Evolutionary conservation across 2,329 filamentous ascomycete genomes (phyloP), one percentile per base, ranked within the genome.

Genomic region (Mycogone perniciosa): DNA sequence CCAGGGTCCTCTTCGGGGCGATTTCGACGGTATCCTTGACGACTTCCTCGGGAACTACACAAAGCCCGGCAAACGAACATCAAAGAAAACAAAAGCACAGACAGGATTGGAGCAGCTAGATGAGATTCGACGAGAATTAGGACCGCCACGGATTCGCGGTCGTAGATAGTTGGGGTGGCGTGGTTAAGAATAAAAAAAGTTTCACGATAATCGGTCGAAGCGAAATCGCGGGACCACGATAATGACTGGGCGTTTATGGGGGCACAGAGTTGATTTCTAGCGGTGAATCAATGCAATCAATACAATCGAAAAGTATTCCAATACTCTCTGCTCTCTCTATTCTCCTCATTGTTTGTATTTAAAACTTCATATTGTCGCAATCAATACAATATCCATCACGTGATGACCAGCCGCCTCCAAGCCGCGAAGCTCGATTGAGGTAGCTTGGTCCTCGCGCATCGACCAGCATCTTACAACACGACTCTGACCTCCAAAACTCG

Each of bases 11-110:
- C 72, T 89, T 35, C 76, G 89, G 42, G 74, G 77, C 37, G 91
- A 96, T 65, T 96, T 99, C 68, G 85, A 96, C 64, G 80, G 76
- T 54, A 89, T 97, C 64, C 83, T 99, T 76, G 92, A 97, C 64
- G 91, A 96, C 51, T 99, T 99, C 70, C 71, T 97, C 29, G 87
- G 84, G 7, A 83, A 76, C 33, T 86, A 88, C 64, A 81, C 81
- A 7, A 85, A 82, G 69, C 78, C 78, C 27, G 86, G 86, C 2
- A 90, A 89, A 72, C 85, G 84, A 66, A 74, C 77, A 8, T 80
- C 89, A 20, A 92, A 91, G 72, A 89, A 91, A 70, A 85, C 85
- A 13, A 88, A 86, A 64, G 83, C 86, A 57, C 85, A 87, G 65
- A 88, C 80, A 53, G 93, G 93, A 0, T 76, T 96, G 57, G 84